These are phyloP conservation scores for Phytophthora cajani DNA, from an alignment of 352 stramenopile species.

Conservation along the genomic window DNA sequence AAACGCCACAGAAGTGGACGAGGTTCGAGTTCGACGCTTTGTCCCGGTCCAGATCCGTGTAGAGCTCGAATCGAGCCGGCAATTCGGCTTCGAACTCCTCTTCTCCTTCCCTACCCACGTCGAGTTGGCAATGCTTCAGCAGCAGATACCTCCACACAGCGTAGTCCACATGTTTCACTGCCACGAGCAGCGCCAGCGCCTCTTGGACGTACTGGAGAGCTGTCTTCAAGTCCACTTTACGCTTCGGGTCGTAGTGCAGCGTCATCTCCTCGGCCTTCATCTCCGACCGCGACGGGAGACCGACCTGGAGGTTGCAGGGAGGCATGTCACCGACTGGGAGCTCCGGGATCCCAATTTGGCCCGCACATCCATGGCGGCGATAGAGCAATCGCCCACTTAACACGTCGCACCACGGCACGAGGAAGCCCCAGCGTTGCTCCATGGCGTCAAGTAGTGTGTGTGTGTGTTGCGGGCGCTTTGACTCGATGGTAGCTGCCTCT, in stretches of 20 bases:
- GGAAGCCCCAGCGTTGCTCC: background rate
- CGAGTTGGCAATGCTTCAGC: background rate
- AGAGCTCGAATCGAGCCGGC: background rate
- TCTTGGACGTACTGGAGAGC: background rate
- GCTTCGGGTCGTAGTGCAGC: background rate
- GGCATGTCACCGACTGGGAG: background rate
- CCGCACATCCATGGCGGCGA: background rate
- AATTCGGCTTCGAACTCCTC: background rate
- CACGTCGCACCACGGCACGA: background rate
- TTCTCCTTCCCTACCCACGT: background rate
- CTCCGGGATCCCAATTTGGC: background rate
- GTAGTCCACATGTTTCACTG: background rate
- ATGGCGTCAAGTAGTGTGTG: background rate
- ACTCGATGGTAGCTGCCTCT: background rate
- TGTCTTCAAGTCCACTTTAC: background rate
- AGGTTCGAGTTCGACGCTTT: background rate
- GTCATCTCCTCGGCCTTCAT: background rate
- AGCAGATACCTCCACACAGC: background rate
- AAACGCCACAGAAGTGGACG: background rate
- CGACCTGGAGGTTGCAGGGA: background rate
- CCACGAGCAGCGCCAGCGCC: background rate
- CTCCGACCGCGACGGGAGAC: background rate
- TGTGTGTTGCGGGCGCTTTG: too few relatives aligned
- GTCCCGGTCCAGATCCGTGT: background rate
- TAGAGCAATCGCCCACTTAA: background rate